Percentiles rank a stretch among this genome's conserved stretches.
These are phyloP conservation scores for Aspergillus felis DNA, from an alignment of 2,329 filamentous ascomycete species.

Conservation along the genomic window DNA sequence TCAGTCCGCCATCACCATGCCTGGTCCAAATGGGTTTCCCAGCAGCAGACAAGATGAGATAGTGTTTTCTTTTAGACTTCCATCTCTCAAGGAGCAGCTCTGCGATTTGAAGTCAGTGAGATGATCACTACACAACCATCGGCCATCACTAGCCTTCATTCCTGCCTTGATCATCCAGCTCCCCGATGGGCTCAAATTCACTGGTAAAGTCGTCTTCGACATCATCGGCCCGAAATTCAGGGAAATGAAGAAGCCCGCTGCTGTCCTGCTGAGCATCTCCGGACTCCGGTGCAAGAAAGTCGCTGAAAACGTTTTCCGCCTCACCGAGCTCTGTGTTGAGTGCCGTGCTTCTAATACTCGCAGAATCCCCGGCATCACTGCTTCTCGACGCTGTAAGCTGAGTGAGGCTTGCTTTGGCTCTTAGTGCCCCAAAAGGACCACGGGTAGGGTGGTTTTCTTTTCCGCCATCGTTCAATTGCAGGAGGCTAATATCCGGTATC, in stretches of 20 bases:
- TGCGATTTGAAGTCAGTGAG: slow-evolving; percentile 6
- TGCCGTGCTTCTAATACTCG: slow-evolving; percentile 49
- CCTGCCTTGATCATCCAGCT: slow-evolving; percentile 49
- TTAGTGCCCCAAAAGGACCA: slow-evolving; percentile 26
- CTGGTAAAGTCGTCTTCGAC: slow-evolving; percentile 63
- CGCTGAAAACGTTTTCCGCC: slow-evolving; percentile 75
- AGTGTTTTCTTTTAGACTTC: slow-evolving; percentile 95
- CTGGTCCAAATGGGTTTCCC: slow-evolving; percentile 97
- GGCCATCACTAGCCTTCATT: slow-evolving; percentile 51
- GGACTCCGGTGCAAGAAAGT: slow-evolving; percentile 52
- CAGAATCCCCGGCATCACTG: slow-evolving; percentile 49
- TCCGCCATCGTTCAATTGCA: slow-evolving; percentile 67
- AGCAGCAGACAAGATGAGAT: slow-evolving; percentile 90
- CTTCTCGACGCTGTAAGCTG: slow-evolving; percentile 44
- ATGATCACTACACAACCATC: slow-evolving; percentile 8
- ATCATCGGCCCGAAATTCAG: slow-evolving; percentile 42
- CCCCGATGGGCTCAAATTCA: slow-evolving; percentile 72
- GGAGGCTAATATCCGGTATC: slow-evolving; percentile 72
- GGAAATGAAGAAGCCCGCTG: slow-evolving; percentile 29
- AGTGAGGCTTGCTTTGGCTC: slow-evolving; percentile 34
- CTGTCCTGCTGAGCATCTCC: slow-evolving; percentile 38
- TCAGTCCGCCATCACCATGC: slow-evolving; percentile 82
- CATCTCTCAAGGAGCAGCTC: slow-evolving; percentile 62
- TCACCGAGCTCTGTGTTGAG: slow-evolving; percentile 63
- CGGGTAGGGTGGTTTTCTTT: slow-evolving; percentile 56